Evolutionary conservation across 495 filamentous ascomycete genomes (phyloP), one percentile per base, ranked within the genome.

Genomic region (Penicillium taxi): DNA sequence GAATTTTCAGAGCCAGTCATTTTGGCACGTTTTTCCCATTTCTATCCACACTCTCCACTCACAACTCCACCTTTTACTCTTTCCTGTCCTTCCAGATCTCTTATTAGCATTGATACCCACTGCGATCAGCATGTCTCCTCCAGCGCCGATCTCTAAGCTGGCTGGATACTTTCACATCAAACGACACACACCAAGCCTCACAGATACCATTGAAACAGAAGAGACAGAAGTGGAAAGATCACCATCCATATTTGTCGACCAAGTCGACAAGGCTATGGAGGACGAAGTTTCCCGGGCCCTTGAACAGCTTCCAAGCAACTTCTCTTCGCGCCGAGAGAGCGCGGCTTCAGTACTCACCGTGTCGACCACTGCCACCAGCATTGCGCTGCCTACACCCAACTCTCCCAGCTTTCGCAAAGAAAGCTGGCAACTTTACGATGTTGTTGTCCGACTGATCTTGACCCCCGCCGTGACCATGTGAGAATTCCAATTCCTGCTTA

Each of bases 401-500:
- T 59, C 61, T 7, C 54, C 57, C 6, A 56, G 52, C 32, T 58
- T 59, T 25, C 48, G 61, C 21, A 58, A 64, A 30, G 45, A 52
- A 15, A 62, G 53, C 37, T 55, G 50, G 41, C 51, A 57, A 23
- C 15, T 58, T 8, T 57, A 58, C 28, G 64, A 66, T 23, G 62
- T 65, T 21, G 56, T 64, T 3, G 48, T 59, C 15, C 56, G 64
- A 8, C 39, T 69, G 1, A 36, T 59, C 32, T 39, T 69, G 17
- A 56, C 52, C 35, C 58, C 61, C 4, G 47, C 50, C 11, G 61
- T 69, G 47, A 65, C 64, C 5, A 57, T 67, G 64, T 69, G 5
- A 21, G 7, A 14, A 11, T 11, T 8, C 8, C 9, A 20, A 2
- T 14, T 14, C 16, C 14, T 26, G 1, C 19, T 31, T 25, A 11